Evolutionary conservation across 2,329 filamentous ascomycete species (phyloP).

Genomic region (Beauveria caledonica): DNA sequence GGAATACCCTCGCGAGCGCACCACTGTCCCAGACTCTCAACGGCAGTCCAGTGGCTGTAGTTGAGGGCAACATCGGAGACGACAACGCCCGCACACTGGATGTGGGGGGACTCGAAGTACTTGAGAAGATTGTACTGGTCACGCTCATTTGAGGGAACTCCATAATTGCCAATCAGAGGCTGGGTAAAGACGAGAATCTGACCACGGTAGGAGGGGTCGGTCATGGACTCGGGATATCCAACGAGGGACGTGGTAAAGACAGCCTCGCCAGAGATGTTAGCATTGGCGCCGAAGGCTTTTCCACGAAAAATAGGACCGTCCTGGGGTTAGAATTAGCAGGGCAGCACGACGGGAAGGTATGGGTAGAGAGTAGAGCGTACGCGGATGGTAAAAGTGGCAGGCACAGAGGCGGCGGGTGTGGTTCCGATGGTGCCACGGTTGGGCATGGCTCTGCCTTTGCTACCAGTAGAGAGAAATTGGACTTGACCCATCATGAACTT

Average conservation of each 20-base stretch:
- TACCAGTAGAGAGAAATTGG: conserved; percentile 38
- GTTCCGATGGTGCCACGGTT: conserved; percentile 49
- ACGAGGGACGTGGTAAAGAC: conserved; percentile 98
- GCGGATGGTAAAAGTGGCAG: conserved; percentile 88
- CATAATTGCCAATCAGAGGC: conserved; percentile 96
- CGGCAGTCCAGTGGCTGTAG: conserved; percentile 98
- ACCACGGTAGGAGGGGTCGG: conserved; percentile 78
- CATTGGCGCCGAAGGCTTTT: conserved; percentile 91
- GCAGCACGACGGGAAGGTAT: not conserved
- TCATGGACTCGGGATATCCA: conserved; percentile 93
- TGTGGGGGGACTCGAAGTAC: conserved; percentile 97
- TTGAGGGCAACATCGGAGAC: conserved; percentile 88
- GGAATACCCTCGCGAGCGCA: conserved; percentile 94
- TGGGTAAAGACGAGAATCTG: conserved; percentile 99
- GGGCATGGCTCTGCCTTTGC: conserved; percentile 62
- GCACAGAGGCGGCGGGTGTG: conserved; percentile 47
- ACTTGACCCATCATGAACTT: conserved; percentile 30
- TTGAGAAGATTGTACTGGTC: conserved; percentile 87
- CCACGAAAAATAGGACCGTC: conserved; percentile 95
- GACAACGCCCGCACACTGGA: conserved; percentile 92
- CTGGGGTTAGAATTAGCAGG: conserved; percentile 32
- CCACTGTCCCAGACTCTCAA: conserved; percentile 89
- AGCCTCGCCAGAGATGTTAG: conserved; percentile 94
- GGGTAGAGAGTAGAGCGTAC: conserved; percentile 38
- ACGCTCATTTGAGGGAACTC: conserved; percentile 77